Evolutionary conservation across 106 monocot species (phyloP), one percentile per base, ranked within the genome.

Genomic region (Allium fistulosum): DNA sequence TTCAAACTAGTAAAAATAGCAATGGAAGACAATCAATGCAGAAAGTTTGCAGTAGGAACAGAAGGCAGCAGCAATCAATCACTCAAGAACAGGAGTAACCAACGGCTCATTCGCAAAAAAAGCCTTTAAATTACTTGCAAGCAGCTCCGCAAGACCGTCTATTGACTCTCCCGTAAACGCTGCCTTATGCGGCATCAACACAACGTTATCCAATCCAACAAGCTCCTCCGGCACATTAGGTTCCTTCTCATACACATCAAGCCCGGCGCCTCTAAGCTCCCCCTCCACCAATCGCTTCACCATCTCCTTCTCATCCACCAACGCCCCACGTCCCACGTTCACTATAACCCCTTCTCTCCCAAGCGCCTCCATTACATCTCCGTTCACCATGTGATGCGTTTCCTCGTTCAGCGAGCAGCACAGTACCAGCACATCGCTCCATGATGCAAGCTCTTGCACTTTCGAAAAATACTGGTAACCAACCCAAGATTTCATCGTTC

Each of bases 221-320:
- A 88, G 78, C 68, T 85, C 80, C 7, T 58, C 22, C 2, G 88
- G 80, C 10, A 88, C 78, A 8, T 7, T 0, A 3, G 87, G 92
- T 22, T 92, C 87, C 13, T 80, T 60, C 71, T 92, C 87, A 58
- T 72, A 92, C 28, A 92, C 91, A 80, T 92, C 87, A n/a, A 92
- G 85, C n/a, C 85, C 92, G 49, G 81, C 85, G 37, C 87, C 92
- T 11, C 73, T 80, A 48, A 92, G 68, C 68, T 78, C 76, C 45
- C 84, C 80, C 48, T 77, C 49, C 64, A 58, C 61, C 72, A 87
- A 61, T 16, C 63, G 46, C 14, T 61, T 67, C 9, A 83, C 77
- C 10, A 87, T 27, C 48, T 80, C 87, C 13, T 69, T 48, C 53
- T 87, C 83, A 37, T 87, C 87, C 9, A 87, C 17, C 0, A 77